Base-by-base conservation (phyloP, 352 stramenopile genomes). In the Phytophthora litchii region DNA sequence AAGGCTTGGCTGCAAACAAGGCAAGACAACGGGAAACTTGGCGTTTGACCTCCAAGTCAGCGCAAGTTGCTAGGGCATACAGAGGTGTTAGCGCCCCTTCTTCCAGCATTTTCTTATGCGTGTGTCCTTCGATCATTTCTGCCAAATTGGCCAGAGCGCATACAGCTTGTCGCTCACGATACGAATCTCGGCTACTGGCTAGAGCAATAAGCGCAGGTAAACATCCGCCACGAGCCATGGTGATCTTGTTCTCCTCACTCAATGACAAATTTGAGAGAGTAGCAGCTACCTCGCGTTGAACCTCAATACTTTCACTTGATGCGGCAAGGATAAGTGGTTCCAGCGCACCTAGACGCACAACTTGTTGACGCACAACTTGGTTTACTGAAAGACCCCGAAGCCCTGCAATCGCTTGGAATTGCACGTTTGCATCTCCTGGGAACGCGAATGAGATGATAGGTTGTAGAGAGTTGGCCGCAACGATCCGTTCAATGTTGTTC, bases 171-270 rank as follows among this genome's bases (percentile, higher is more conserved):
- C 91, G 81, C 61, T 98, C 91, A n/a, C 92, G 87, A 37, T 97
- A 88, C 8, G 81, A 58, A 59, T 99, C 96, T 36, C 80, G 72
- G 29, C 82, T 94, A 44, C 84, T 86, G 8, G 89, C 80, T 2
- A 99, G 76, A 23, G 85, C 86, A 27, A 98, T 80, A 3, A 99
- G 75, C 16, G 92, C 89, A 16, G 94, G 89, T 14, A 99, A 56
- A 32, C 92, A 97, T n/a, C 96, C 96, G 6, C 91, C 92, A 38
- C 96, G 92, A 8, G 91, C 87, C 82, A 99, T 97, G 8, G 91
- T 93, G 48, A 98, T 91, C 79, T 98, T 98, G 82, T 98, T 98
- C 49, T 97, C 92, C 60, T 98, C 88, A 54, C 87, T 95, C n/a
- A 99, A 66, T 9, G 96, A 96, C 45, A 99, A 66, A 60, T 98